A percentile compares a stretch with the other conserved stretches of the same genome.
Conservation (phyloP, 768 basidiomycete genomes). For the Trametopsis cervina region DNA sequence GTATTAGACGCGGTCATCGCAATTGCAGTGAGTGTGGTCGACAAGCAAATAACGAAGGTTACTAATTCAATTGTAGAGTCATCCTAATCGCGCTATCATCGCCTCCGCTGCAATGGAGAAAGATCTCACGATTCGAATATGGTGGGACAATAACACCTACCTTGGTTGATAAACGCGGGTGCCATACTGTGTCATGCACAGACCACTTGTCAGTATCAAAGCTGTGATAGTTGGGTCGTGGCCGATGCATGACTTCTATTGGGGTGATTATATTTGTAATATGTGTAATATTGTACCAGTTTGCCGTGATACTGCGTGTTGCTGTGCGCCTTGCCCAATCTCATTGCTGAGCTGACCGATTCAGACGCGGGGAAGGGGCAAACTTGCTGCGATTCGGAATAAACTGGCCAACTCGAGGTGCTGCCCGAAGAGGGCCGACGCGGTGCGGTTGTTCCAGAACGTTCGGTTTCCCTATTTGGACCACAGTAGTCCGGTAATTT, state of each 20-base stretch:
- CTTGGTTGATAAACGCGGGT: no score
- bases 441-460: constrained; percentile 1
- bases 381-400: no score
- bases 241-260: not conserved
- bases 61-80: constrained; percentile 42
- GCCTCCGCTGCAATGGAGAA: constrained; percentile 90
- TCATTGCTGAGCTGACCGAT: no score
- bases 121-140: constrained; percentile 77
- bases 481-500: constrained; percentile 3
- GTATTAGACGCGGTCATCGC: constrained; percentile 60
- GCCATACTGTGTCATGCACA: no score
- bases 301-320: no score
- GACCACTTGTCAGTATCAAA: no score
- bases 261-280: no score
- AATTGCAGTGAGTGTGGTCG: constrained; percentile 56
- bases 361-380: no score
- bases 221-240: no score
- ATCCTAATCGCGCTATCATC: constrained; percentile 68
- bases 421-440: not conserved
- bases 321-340: no score
- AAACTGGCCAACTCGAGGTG: not conserved
- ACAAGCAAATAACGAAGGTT: no score
- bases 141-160: constrained; percentile 49
- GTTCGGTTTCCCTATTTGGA: constrained; percentile 5
- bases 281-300: no score